Evolutionary conservation across 805 yeast species (phyloP).

Genomic region (Yamadazyma endophytica): DNA sequence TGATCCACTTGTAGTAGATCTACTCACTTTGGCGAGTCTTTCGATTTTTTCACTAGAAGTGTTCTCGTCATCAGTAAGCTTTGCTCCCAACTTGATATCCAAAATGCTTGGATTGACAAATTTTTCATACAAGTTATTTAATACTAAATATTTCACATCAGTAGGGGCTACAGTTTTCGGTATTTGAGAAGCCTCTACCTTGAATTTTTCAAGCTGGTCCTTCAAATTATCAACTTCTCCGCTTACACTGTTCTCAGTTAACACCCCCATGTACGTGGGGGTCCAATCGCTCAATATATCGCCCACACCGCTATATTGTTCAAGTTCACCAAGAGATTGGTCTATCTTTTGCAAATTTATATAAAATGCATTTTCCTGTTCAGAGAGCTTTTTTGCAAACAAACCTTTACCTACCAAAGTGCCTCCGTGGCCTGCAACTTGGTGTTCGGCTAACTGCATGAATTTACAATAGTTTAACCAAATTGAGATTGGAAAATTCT

Average conservation of each 20-base stretch:
- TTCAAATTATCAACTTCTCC: background rate
- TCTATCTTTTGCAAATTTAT: constrained; percentile 18
- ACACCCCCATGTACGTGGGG: constrained; percentile 61
- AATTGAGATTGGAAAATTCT: too few species aligned
- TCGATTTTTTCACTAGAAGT: constrained; percentile 55
- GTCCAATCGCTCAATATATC: constrained; percentile 48
- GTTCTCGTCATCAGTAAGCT: constrained; percentile 61
- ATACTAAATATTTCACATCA: constrained; percentile 47
- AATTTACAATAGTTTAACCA: too few species aligned
- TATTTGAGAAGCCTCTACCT: background rate
- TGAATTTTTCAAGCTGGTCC: background rate
- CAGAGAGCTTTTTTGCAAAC: constrained; percentile 64
- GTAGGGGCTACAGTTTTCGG: constrained; percentile 4
- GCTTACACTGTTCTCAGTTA: constrained; percentile 38
- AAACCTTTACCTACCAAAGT: constrained; percentile 61
- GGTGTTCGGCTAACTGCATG: constrained; percentile 46
- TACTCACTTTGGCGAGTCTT: constrained; percentile 62
- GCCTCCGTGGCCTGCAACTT: constrained; percentile 94
- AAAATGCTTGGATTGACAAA: constrained; percentile 64
- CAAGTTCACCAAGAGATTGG: constrained; percentile 2
- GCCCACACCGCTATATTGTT: too few species aligned
- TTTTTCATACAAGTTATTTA: constrained; percentile 66
- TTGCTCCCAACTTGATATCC: constrained; percentile 79
- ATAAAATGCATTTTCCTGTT: constrained; percentile 77
- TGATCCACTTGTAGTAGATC: constrained; percentile 75